phyloP scores from a whole-genome alignment of 2,329 filamentous ascomycete species.

The Cadophora sp. region DNA sequence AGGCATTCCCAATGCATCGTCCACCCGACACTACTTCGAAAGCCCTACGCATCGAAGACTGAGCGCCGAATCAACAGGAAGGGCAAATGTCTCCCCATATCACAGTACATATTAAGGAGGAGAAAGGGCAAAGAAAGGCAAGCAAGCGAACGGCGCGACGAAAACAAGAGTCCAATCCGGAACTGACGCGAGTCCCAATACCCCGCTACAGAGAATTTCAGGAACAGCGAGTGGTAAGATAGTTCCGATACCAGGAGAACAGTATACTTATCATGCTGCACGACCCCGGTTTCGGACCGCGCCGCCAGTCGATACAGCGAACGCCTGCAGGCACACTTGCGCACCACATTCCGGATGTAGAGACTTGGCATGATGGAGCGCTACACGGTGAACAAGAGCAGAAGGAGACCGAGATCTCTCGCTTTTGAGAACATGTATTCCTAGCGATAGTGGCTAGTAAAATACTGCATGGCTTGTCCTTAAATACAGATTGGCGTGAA shows the following conservation, averaged over 20 bases:
- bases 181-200: slow-evolving; percentile 10
- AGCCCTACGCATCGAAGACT: neutral
- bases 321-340: slow-evolving; percentile 3
- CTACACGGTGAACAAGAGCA: neutral
- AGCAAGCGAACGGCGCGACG: neutral
- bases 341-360: neutral
- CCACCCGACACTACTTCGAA: neutral
- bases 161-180: slow-evolving; percentile 16
- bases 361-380: neutral
- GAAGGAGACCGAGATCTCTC: neutral
- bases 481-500: slow-evolving; percentile 12
- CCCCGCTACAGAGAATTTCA: neutral
- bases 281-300: slow-evolving; percentile 3
- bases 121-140: neutral
- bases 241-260: neutral
- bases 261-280: neutral
- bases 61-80: slow-evolving; percentile 2
- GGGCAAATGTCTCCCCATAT: neutral
- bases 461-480: slow-evolving; percentile 6
- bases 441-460: slow-evolving; percentile 8
- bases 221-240: neutral
- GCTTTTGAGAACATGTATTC: neutral
- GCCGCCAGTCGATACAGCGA: neutral
- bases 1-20: neutral
- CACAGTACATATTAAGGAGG: neutral